Conservation (phyloP, 2,329 filamentous ascomycete genomes). For the Tothia fuscella region DNA sequence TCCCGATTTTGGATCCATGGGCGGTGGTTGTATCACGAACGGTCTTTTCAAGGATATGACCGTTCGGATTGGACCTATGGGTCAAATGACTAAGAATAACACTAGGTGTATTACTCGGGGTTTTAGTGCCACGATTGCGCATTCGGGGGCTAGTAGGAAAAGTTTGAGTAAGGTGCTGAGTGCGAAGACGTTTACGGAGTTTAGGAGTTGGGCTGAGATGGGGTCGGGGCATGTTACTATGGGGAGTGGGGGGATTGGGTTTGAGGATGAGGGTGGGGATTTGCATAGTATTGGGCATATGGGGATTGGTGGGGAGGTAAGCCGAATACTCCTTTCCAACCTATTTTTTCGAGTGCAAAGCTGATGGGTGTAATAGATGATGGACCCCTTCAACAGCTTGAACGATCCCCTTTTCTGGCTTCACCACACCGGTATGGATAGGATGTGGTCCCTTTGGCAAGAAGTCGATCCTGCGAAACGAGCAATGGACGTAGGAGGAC, state of each 20-base stretch:
- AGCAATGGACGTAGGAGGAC: not conserved
- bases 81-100: not conserved
- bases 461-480: not conserved
- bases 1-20: not conserved
- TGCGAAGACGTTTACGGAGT: not conserved
- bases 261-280: not conserved
- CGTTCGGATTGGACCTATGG: conserved; percentile 6
- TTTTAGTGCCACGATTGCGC: not conserved
- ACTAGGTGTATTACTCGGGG: conserved; percentile 4
- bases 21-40: conserved; percentile 6
- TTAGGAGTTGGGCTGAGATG: not conserved
- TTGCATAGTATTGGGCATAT: conserved; percentile 7
- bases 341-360: not conserved
- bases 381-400: conserved; percentile 6
- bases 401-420: conserved; percentile 11
- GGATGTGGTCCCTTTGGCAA: conserved; percentile 11
- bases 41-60: conserved; percentile 10
- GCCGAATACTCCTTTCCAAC: not conserved
- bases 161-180: not conserved
- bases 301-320: conserved; percentile 9
- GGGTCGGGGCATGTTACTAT: not conserved
- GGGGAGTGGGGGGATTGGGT: not conserved
- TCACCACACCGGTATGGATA: conserved; percentile 10
- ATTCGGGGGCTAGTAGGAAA: not conserved
- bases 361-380: conserved; percentile 3